Evolutionary conservation across 2,329 filamentous ascomycete genomes (phyloP).

Genomic region (Sporothrix variecibatus): DNA sequence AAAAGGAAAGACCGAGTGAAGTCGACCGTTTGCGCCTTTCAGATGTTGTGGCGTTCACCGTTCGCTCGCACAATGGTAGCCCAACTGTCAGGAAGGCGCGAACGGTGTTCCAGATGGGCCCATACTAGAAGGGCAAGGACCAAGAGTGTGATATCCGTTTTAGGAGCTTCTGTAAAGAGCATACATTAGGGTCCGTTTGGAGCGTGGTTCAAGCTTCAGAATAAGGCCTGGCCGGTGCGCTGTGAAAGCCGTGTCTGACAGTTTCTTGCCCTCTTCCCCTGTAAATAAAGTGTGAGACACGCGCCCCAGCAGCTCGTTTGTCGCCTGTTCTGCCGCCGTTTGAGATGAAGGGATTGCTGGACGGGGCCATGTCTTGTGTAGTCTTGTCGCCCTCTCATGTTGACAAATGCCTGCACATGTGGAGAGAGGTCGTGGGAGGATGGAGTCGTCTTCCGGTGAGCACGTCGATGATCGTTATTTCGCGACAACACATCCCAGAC

Average conservation of each 20-base stretch:
- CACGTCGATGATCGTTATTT: constrained; percentile 14
- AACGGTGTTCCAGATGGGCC: not conserved
- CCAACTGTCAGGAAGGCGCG: not conserved
- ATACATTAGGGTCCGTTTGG: not conserved
- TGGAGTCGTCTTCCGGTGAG: constrained; percentile 3
- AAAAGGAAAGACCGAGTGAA: not conserved
- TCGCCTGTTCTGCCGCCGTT: not conserved
- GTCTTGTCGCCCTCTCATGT: not conserved
- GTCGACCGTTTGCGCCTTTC: constrained; percentile 7
- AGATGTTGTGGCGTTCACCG: not conserved
- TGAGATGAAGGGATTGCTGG: constrained; percentile 7
- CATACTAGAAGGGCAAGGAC: not conserved
- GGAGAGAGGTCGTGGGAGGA: not conserved
- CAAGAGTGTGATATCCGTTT: not conserved
- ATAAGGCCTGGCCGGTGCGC: constrained; percentile 1
- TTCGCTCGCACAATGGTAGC: not conserved
- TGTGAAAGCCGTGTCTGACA: not conserved
- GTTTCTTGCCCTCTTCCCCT: not conserved
- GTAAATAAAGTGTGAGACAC: constrained; percentile 9
- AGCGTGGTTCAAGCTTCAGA: not conserved
- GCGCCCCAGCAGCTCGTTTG: not conserved
- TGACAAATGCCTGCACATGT: not conserved
- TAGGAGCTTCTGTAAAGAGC: constrained; percentile 9
- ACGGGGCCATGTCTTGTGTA: not conserved
- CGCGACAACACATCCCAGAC: not conserved